Percentiles rank a stretch among this genome's conserved stretches.
These are phyloP conservation scores for Melanomma pulvis-pyrius DNA, from an alignment of 495 filamentous ascomycete species.

Conservation along the genomic window DNA sequence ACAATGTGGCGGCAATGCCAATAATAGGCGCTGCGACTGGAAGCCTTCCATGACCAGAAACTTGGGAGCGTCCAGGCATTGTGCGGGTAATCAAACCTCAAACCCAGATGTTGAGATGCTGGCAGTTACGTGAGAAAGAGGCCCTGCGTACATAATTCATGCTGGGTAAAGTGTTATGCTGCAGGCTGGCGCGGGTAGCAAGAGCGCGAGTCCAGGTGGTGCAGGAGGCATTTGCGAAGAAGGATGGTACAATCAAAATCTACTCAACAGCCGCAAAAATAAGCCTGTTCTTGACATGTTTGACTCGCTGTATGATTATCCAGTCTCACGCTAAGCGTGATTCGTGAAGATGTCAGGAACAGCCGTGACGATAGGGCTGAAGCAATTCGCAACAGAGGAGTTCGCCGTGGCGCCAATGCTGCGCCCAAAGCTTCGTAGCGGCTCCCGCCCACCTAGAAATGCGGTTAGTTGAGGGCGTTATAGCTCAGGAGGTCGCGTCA, in stretches of 20 bases:
- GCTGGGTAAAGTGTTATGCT: constrained; percentile 3
- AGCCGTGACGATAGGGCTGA: not conserved
- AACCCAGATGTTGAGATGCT: constrained; percentile 18
- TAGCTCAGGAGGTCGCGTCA: constrained; percentile 1
- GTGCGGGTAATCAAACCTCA: constrained; percentile 34
- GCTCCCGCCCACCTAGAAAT: not conserved
- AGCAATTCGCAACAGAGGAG: constrained; percentile 4
- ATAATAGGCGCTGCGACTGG: not conserved
- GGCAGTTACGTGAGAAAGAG: not conserved
- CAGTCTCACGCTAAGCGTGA: not conserved
- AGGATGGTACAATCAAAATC: not conserved
- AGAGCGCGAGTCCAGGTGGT: not conserved
- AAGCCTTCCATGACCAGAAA: not conserved
- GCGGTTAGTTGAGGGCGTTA: not conserved
- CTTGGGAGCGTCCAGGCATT: constrained; percentile 24
- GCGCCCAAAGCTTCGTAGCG: not conserved
- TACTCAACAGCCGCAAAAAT: not conserved
- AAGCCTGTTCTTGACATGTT: constrained; percentile 8
- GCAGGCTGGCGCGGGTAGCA: not conserved
- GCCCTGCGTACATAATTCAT: constrained; percentile 15
- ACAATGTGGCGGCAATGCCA: not conserved
- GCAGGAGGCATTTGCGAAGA: not conserved
- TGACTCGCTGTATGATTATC: not conserved
- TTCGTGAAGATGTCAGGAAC: not conserved
- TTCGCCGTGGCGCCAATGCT: constrained; percentile 3